phyloP scores from a whole-genome alignment of 805 yeast species.

The Candida easanensis region DNA sequence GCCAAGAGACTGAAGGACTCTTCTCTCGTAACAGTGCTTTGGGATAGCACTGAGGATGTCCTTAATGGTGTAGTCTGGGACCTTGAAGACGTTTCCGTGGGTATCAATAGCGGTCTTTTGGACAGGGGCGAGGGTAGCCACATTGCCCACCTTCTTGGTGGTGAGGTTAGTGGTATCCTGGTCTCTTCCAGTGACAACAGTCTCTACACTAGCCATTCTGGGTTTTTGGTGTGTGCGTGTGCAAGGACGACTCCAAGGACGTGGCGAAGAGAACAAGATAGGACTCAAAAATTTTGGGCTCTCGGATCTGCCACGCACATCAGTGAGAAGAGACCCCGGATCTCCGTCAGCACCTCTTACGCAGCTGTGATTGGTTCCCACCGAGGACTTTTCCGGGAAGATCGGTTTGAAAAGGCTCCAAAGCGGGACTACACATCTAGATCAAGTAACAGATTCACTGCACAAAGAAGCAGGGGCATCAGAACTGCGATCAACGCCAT shows the following conservation, averaged over 20 bases:
- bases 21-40: conserved; percentile 67
- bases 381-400: not conserved
- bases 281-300: not conserved
- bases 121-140: conserved; percentile 20
- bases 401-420: too few relatives aligned
- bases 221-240: too few relatives aligned
- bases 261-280: too few relatives aligned
- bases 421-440: too few relatives aligned
- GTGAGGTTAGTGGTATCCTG: conserved; percentile 14
- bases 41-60: conserved; percentile 74
- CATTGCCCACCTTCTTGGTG: conserved; percentile 22
- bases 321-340: too few relatives aligned
- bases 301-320: too few relatives aligned
- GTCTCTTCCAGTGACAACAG: conserved; percentile 14
- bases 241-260: too few relatives aligned
- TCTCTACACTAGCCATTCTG: conserved; percentile 10
- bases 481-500: too few relatives aligned
- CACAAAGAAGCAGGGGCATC: too few relatives aligned
- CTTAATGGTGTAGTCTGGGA: conserved; percentile 74
- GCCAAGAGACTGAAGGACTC: conserved; percentile 48
- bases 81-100: conserved; percentile 61
- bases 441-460: too few relatives aligned
- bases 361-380: not conserved
- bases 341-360: not conserved
- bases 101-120: conserved; percentile 37